phyloP scores from a whole-genome alignment of 2,329 filamentous ascomycete genomes.

The Penicillium capsulatum region DNA sequence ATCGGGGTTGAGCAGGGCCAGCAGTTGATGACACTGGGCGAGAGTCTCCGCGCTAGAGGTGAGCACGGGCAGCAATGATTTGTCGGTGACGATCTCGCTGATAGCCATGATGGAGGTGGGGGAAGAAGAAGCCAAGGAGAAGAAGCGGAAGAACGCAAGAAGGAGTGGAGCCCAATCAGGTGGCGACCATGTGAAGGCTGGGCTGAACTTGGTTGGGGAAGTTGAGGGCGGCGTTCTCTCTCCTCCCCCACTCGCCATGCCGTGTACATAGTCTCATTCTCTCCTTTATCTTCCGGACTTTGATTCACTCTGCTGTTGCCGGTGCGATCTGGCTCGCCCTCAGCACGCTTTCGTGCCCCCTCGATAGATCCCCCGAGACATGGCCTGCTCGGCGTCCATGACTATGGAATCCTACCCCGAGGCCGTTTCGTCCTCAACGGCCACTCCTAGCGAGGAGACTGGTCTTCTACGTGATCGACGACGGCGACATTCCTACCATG shows the following conservation, averaged over 20 bases:
- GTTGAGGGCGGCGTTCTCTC: slow-evolving; percentile 8
- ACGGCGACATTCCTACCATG: slow-evolving; percentile 46
- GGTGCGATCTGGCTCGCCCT: too few species aligned
- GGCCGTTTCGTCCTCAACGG: slow-evolving; percentile 24
- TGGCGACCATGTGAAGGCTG: slow-evolving; percentile 17
- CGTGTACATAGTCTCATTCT: slow-evolving; percentile 8
- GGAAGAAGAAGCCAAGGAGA: slow-evolving; percentile 7
- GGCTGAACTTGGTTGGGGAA: slow-evolving; percentile 17
- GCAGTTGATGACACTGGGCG: slow-evolving; percentile 61
- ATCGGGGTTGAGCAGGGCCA: slow-evolving; percentile 54
- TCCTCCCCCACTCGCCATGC: slow-evolving; percentile 7
- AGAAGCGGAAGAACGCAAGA: slow-evolving; percentile 1
- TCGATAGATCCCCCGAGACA: slow-evolving; percentile 11
- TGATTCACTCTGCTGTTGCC: too few species aligned
- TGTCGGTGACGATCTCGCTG: slow-evolving; percentile 59
- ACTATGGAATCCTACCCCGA: slow-evolving; percentile 38
- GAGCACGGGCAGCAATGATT: slow-evolving; percentile 63
- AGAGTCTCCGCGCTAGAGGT: slow-evolving; percentile 69
- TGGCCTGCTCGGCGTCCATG: slow-evolving; percentile 41
- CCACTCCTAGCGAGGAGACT: slow-evolving; percentile 32
- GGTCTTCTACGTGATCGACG: slow-evolving; percentile 38
- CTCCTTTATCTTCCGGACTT: slow-evolving; percentile 6
- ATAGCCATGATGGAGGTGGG: slow-evolving; percentile 46
- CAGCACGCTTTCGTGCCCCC: background rate
- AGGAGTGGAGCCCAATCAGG: slow-evolving; percentile 7